A percentile compares a stretch with the other conserved stretches of the same genome.
Conservation (phyloP, 371 early-diverging fungal species). For the Mucor mucedo region DNA sequence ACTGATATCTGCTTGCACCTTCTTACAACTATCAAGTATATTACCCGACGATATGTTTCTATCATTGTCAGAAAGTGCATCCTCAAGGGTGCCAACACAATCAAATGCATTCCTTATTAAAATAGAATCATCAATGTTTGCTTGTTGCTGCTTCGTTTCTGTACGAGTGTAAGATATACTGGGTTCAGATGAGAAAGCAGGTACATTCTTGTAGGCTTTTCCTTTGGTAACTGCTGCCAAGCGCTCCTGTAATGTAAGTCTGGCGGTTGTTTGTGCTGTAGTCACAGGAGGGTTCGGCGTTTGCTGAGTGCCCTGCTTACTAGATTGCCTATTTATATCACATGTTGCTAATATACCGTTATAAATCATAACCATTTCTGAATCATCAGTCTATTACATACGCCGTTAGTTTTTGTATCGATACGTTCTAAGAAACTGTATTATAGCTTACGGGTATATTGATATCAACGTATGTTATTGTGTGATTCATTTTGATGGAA, state of each 20-base stretch:
- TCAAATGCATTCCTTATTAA: constrained; percentile 13
- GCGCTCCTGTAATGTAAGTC: constrained; percentile 49
- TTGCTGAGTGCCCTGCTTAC: constrained; percentile 11
- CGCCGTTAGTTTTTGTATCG: background rate
- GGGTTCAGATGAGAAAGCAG: constrained; percentile 2
- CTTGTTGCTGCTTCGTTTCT: background rate
- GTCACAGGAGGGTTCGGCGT: constrained; percentile 20
- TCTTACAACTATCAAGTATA: constrained; percentile 27
- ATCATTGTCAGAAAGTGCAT: background rate
- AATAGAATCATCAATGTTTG: constrained; percentile 1
- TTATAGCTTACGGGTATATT: constrained; percentile 60
- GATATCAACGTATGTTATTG: constrained; percentile 74
- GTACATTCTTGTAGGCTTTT: background rate
- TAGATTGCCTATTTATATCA: constrained; percentile 67
- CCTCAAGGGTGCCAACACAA: constrained; percentile 5
- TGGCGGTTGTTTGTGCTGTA: constrained; percentile 49
- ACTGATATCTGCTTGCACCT: constrained; percentile 39
- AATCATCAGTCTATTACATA: constrained; percentile 58
- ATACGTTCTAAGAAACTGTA: too few relatives aligned
- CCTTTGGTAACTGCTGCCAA: constrained; percentile 39
- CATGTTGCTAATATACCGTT: constrained; percentile 73
- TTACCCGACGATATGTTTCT: background rate
- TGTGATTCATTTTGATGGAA: constrained; percentile 73
- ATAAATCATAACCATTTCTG: constrained; percentile 68
- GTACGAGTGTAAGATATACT: background rate